A percentile compares a stretch with the other conserved stretches of the same genome.
These are phyloP conservation scores for Candida sp. DNA, from an alignment of 1,139 yeast species.

Conservation along the genomic window DNA sequence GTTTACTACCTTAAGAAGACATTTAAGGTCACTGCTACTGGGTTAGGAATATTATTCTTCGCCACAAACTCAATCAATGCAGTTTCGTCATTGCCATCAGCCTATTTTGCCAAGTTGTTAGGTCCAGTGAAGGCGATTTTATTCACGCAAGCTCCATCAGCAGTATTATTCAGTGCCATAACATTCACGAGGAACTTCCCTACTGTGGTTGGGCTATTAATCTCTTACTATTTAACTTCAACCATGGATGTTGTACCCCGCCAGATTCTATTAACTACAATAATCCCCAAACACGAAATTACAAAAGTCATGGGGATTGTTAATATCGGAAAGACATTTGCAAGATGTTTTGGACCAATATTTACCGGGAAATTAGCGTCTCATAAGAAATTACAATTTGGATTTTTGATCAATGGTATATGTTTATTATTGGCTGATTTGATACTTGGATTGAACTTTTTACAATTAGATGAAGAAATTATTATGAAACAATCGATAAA, in stretches of 20 bases:
- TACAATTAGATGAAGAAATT: conserved; percentile 36
- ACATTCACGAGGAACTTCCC: conserved; percentile 20
- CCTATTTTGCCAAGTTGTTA: conserved; percentile 57
- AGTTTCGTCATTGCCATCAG: conserved; percentile 29
- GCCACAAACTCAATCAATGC: conserved; percentile 27
- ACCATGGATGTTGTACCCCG: conserved; percentile 94
- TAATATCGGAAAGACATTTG: conserved; percentile 81
- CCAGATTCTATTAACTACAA: conserved; percentile 69
- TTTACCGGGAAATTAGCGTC: conserved; percentile 75
- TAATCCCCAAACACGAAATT: conserved; percentile 60
- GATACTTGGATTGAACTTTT: conserved; percentile 38
- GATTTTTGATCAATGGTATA: conserved; percentile 63
- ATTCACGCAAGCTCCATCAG: conserved; percentile 78
- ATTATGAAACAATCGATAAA: conserved; percentile 18
- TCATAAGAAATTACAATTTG: conserved; percentile 43
- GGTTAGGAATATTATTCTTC: conserved; percentile 55
- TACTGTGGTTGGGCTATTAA: conserved; percentile 48
- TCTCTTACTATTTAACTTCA: conserved; percentile 52
- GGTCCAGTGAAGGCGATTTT: conserved; percentile 83
- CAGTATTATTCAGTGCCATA: conserved; percentile 46
- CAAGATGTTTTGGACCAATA: conserved; percentile 77
- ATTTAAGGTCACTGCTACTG: conserved; percentile 38
- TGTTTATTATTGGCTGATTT: conserved; percentile 47
- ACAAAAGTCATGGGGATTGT: conserved; percentile 83
- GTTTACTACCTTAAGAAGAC: conserved; percentile 65